phyloP scores from a whole-genome alignment of 768 basidiomycete species.

The Leccinum pellstonianum region DNA sequence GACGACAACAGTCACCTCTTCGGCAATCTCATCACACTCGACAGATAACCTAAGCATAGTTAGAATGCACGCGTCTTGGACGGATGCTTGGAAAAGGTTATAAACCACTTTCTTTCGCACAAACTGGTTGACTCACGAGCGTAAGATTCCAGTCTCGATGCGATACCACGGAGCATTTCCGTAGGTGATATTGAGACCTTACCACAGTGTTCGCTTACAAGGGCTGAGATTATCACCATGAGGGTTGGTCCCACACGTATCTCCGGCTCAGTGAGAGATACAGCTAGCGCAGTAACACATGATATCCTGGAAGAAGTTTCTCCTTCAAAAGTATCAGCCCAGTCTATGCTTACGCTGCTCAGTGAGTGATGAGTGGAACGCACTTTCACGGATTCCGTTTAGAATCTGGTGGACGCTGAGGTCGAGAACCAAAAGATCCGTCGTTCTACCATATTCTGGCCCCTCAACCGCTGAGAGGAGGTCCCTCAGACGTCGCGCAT shows the following conservation, averaged over 20 bases:
- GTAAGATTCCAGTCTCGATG: slow-evolving; percentile 39
- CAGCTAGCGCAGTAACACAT: slow-evolving; percentile 45
- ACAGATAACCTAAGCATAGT: slow-evolving; percentile 68
- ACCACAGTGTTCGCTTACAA: slow-evolving; percentile 61
- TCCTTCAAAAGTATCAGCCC: slow-evolving; percentile 34
- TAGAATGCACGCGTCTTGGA: slow-evolving; percentile 72
- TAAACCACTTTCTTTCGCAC: slow-evolving; percentile 9
- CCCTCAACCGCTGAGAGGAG: slow-evolving; percentile 40
- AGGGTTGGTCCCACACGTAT: slow-evolving; percentile 51
- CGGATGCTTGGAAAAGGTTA: slow-evolving; percentile 44
- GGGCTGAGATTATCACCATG: slow-evolving; percentile 65
- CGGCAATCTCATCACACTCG: slow-evolving; percentile 54
- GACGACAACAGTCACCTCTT: slow-evolving; percentile 43
- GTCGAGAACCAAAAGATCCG: slow-evolving; percentile 49
- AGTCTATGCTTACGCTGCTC: not conserved
- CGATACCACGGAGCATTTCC: slow-evolving; percentile 48
- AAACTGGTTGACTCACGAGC: slow-evolving; percentile 40
- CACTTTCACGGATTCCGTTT: slow-evolving; percentile 50
- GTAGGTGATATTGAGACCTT: slow-evolving; percentile 48
- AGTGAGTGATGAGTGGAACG: slow-evolving; percentile 7
- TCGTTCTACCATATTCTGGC: slow-evolving; percentile 22
- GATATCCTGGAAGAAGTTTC: slow-evolving; percentile 40
- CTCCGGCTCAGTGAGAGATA: slow-evolving; percentile 41
- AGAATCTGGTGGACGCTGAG: slow-evolving; percentile 56
- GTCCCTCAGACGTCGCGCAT: slow-evolving; percentile 51